Base-by-base conservation (phyloP, 345 rosid species). In the Angophora floribunda region DNA sequence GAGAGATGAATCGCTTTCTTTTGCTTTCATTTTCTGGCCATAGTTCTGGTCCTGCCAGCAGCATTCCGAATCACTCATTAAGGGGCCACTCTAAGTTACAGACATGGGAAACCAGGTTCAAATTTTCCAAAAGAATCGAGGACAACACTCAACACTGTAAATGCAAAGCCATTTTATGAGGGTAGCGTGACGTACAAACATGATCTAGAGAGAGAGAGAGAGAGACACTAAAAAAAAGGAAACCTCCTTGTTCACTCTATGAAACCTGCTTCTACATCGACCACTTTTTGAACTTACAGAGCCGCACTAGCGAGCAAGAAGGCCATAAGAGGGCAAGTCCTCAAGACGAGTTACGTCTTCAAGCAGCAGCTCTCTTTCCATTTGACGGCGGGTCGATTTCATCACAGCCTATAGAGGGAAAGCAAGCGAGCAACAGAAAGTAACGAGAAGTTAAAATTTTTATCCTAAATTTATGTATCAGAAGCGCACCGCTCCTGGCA, bases 311-410 rank as follows among this genome's bases (percentile, higher is more conserved):
- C 90, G 89, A 51, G 89, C 88, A 87, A 97, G 97, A 90, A 96
- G 99, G 87, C 91, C 51, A 90, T 93, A 94, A 2, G 99, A 96
- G 13, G 99, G 99, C 90, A 98, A 88, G 32, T 98, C 99, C 91
- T 98, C 98, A 45, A 96, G 91, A 49, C 96, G 91, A 75, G 92
- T 93, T 51, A 94, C n/a, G 86, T 97, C 97, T 88, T 96, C 96
- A 50, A 93, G 86, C 91, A 95, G 93, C 32, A 98, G 97, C 92
- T 98, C 99, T 91, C 97, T 95, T 91, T 98, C 99, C 59, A 98
- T 87, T 89, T 97, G 99, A 78, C 99, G 93, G 32, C 99, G 95
- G 41, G 98, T 96, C 49, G 98, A 91, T 89, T 96, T 96, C 98
- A 96, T 96, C 67, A 96, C 97, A 55, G 96, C 94, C 98, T 96